phyloP scores from a whole-genome alignment of 345 rosid species.

The Cardamine resedifolia region DNA sequence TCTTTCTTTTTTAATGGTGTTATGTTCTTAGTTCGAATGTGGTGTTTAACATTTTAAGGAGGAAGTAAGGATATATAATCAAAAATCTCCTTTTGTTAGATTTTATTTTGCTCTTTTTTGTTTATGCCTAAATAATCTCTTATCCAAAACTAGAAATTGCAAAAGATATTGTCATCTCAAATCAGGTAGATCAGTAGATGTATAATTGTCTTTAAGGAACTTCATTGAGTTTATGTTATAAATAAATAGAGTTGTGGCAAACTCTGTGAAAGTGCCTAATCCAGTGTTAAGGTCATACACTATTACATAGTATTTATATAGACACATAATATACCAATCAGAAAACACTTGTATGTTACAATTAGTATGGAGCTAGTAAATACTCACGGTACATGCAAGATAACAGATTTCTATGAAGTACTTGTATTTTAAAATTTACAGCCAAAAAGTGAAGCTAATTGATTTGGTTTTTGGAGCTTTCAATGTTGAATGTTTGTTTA shows the following conservation, averaged over 20 bases:
- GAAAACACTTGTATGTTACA: not conserved
- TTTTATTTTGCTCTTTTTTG: conserved; percentile 13
- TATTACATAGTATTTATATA: not conserved
- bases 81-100: conserved; percentile 28
- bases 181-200: not conserved
- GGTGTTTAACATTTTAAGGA: conserved; percentile 32
- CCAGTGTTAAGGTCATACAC: not conserved
- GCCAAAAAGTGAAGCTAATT: conserved; percentile 11
- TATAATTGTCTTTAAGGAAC: not conserved
- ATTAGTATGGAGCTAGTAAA: not conserved
- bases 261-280: not conserved
- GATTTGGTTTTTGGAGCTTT: conserved; percentile 24
- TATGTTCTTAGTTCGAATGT: conserved; percentile 17
- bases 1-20: not conserved
- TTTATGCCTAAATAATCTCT: conserved; percentile 3
- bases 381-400: conserved; percentile 25
- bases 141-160: not conserved
- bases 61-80: conserved; percentile 30
- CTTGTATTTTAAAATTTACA: not conserved
- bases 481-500: conserved; percentile 43
- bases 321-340: not conserved
- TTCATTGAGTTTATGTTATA: not conserved
- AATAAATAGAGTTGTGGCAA: not conserved
- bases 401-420: conserved; percentile 1
- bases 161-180: not conserved